Evolutionary conservation across 2,329 filamentous ascomycete genomes (phyloP).

Genomic region (Emmonsiellopsis sp.): DNA sequence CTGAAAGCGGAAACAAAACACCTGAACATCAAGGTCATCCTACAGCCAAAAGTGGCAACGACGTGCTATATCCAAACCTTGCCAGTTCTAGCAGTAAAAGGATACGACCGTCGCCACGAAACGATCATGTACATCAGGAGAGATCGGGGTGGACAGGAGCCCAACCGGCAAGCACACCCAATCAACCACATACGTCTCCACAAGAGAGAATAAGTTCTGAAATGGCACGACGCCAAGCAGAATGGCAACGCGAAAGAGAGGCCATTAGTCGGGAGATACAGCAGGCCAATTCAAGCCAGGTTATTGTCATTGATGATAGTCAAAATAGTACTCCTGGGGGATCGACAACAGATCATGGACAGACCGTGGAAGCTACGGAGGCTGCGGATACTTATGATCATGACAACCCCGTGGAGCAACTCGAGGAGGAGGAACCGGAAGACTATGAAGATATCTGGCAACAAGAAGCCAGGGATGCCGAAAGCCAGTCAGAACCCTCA

Average conservation of each 20-base stretch:
- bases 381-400: conserved; percentile 8
- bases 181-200: not conserved
- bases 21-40: conserved; percentile 7
- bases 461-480: conserved; percentile 33
- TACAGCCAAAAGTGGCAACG: conserved; percentile 4
- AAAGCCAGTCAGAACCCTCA: conserved; percentile 21
- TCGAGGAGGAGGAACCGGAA: conserved; percentile 20
- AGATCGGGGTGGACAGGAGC: not conserved
- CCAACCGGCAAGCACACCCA: not conserved
- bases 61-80: not conserved
- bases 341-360: conserved; percentile 6
- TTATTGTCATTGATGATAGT: conserved; percentile 39
- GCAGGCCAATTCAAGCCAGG: conserved; percentile 32
- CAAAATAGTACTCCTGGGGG: conserved; percentile 13
- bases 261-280: conserved; percentile 36
- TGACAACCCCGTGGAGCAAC: not conserved
- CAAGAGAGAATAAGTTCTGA: conserved; percentile 9
- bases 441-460: conserved; percentile 42
- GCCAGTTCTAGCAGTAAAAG: not conserved
- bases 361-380: conserved; percentile 7
- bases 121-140: not conserved
- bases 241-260: conserved; percentile 39
- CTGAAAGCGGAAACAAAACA: conserved; percentile 3
- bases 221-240: conserved; percentile 26
- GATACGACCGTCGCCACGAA: not conserved